Evolutionary conservation across 2,329 filamentous ascomycete genomes (phyloP), one percentile per base, ranked within the genome.

Genomic region (Microdochium bolleyi): DNA sequence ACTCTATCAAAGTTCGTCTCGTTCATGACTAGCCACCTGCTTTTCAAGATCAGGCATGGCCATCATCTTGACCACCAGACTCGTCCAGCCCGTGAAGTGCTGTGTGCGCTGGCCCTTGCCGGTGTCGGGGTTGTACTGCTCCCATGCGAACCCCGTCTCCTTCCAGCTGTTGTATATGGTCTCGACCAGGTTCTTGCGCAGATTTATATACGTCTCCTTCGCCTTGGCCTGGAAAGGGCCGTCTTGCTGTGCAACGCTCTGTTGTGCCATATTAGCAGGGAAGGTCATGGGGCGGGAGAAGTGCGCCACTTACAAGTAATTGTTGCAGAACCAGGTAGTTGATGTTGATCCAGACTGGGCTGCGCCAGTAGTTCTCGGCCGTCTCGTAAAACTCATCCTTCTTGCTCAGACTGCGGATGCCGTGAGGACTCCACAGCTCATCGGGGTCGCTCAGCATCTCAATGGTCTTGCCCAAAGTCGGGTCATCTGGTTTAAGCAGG

Each of bases 21-120:
- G 70, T 21, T 52, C 62, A 49, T 68, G 67, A 27, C 57, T 61
- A 41, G 49, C 50, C 19, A 61, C 60, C 46, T 61, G 60, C 24
- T 57, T 60, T 34, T 53, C 57, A 22, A 89, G 64, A 60, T 95
- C 87, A 7, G 90, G 88, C 89, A 99, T 92, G 49, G 84, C 83
- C 91, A 97, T 96, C 60, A 99, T 89, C 76, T 96, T 96, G 48
- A 97, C 92, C 49, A 97, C 89, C 70, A 97, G 75, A 67, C 90
- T 96, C n/a, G 94, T 99, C 94, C 94, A 99, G 50, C 94, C 94
- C 0, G 94, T 96, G 67, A 99, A 99, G 70, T 97, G 92, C 76
- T 96, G 91, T 4, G 92, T 97, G 44, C 94, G 80, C 75, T 97
- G 92, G n/a, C 94, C 94, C 51, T 82, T 81, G 48, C 94, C 94